These are phyloP conservation scores for Phytophthora syringae DNA, from an alignment of 352 stramenopile genomes.

Conservation along the genomic window DNA sequence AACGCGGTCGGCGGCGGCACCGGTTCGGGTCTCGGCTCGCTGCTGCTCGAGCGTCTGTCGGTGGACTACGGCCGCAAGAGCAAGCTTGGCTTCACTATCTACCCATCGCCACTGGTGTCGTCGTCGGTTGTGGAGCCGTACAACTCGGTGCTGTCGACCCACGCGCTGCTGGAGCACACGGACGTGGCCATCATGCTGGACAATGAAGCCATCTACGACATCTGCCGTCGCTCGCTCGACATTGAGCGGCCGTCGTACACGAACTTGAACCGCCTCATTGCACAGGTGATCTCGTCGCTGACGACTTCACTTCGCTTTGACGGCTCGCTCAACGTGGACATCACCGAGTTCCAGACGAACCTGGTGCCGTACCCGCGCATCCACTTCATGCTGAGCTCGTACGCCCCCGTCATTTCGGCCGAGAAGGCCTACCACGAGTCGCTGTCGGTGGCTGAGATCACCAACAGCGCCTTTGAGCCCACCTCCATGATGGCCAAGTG, in stretches of 20 bases:
- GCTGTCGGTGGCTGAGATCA: slow-evolving; percentile 97
- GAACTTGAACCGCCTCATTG: slow-evolving; percentile 98
- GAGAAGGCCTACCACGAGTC: slow-evolving; percentile 97
- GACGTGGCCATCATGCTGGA: slow-evolving; percentile 97
- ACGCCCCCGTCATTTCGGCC: slow-evolving; percentile 96
- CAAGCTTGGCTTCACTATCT: slow-evolving; percentile 58
- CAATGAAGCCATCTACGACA: slow-evolving; percentile 89
- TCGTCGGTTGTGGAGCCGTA: slow-evolving; percentile 98
- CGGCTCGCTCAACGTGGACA: slow-evolving; percentile 96
- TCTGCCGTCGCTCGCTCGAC: slow-evolving; percentile 83
- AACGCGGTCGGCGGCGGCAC: slow-evolving; percentile 97
- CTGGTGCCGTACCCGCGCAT: slow-evolving; percentile 97
- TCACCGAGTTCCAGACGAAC: slow-evolving; percentile 98
- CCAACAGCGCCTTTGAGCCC: slow-evolving; percentile 96
- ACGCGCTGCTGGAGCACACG: slow-evolving; percentile 97
- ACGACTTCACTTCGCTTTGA: slow-evolving; percentile 97
- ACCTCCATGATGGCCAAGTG: slow-evolving; percentile 98
- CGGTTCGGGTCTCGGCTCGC: slow-evolving; percentile 96
- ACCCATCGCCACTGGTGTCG: slow-evolving; percentile 41
- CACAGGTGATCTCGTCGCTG: slow-evolving; percentile 96
- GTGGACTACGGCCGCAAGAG: slow-evolving; percentile 98
- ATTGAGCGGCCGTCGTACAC: slow-evolving; percentile 97
- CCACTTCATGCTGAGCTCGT: slow-evolving; percentile 98
- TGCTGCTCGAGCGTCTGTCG: slow-evolving; percentile 96
- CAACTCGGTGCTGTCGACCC: slow-evolving; percentile 97